phyloP scores from a whole-genome alignment of 2,329 filamentous ascomycete species.

The Phaeosphaeriaceae sp. region DNA sequence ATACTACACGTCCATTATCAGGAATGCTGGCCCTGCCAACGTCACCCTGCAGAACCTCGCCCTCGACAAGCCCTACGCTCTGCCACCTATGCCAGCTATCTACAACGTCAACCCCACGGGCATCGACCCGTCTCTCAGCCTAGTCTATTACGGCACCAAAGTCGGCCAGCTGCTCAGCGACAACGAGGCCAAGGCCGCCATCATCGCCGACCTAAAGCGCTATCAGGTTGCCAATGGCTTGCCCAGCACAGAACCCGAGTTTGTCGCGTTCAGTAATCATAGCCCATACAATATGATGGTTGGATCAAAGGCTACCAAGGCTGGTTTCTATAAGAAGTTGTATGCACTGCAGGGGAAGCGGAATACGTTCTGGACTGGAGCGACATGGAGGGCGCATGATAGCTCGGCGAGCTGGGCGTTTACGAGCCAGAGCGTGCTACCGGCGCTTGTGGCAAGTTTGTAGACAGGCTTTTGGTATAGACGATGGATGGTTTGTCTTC shows the following conservation, averaged over 20 bases:
- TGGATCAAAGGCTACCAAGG: slow-evolving; percentile 15
- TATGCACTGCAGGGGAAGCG: slow-evolving; percentile 29
- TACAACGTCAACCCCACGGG: slow-evolving; percentile 35
- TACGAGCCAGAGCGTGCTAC: slow-evolving; percentile 47
- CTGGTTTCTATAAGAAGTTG: slow-evolving; percentile 28
- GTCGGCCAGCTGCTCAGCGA: slow-evolving; percentile 15
- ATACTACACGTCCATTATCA: slow-evolving; percentile 51
- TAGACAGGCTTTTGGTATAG: too few relatives aligned
- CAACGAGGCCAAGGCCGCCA: slow-evolving; percentile 20
- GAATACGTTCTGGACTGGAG: slow-evolving; percentile 31
- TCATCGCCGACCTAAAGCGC: slow-evolving; percentile 21
- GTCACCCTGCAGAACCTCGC: slow-evolving; percentile 35
- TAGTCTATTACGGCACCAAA: slow-evolving; percentile 24
- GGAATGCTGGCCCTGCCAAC: slow-evolving; percentile 44
- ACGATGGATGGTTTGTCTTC: too few relatives aligned
- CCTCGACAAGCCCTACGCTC: slow-evolving; percentile 30
- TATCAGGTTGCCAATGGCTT: slow-evolving; percentile 12
- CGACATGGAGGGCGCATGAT: slow-evolving; percentile 25
- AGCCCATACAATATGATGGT: slow-evolving; percentile 30
- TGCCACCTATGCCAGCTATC: slow-evolving; percentile 41
- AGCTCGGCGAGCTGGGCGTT: slow-evolving; percentile 24
- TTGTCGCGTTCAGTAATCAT: slow-evolving; percentile 34
- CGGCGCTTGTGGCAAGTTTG: too few relatives aligned
- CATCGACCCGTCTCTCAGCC: slow-evolving; percentile 13
- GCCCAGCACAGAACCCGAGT: slow-evolving; percentile 13